Evolutionary conservation across 768 basidiomycete species (phyloP), one percentile per base, ranked within the genome.

Genomic region (Tulasnella sp.): DNA sequence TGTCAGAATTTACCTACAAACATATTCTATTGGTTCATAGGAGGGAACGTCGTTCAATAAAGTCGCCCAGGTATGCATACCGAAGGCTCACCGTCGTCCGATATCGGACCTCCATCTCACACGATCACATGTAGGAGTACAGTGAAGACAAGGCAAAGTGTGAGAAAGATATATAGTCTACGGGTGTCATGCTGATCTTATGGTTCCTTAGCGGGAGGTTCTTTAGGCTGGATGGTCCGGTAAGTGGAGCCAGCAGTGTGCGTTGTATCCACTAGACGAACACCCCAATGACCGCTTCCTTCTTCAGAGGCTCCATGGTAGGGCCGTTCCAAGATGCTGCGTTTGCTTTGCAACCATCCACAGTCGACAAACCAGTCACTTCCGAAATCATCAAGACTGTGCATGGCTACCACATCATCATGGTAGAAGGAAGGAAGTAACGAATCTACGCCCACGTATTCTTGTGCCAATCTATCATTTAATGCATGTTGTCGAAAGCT

Each of bases 111-210:
- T 40, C n/a, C 31, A 25, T 37, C 52, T 67, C 7, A 34, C 34
- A 77, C 68, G 22, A 64, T 42, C n/a, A 38, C 34, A 3, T 9
- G 6, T 91, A 93, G 80, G 93, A 94, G 80, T 94, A 93, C 79
- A 94, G 94, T 0, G 93, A 94, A 82, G 93, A 95, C 83, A 95
- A 95, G 81, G 93, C 93, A 7, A 95, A 94, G 87, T 88, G 93
- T 91, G 75, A 29, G 81, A 80, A 38, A 67, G 39, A n/a, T 25
- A 25, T 37, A 36, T 40, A 38, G 15, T 34, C 67, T 42, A 54
- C 52, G 22, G 7, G 29, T 45, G 12, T n/a, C 38, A n/a, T 42
- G 54, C 58, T 69, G 12, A 54, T 77, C 17, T 42, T 17, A n/a
- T 67, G 25, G 25, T 3, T 49, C 39, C 17, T 42, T 79, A 94